Evolutionary conservation across 768 basidiomycete genomes (phyloP).

Genomic region (Rhizopogon vinicolor): DNA sequence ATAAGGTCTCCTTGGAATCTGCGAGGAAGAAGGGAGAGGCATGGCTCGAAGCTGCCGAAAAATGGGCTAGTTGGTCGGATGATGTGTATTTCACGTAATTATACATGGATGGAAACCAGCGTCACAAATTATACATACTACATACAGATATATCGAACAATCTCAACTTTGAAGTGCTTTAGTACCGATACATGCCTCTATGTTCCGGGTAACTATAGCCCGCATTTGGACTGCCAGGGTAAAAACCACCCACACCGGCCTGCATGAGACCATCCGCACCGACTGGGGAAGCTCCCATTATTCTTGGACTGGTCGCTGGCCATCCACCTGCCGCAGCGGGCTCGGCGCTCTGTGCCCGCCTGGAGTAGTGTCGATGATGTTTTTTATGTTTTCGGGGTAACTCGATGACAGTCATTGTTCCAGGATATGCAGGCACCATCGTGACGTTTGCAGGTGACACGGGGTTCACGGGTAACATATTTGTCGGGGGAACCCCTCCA

Average conservation of each 20-base stretch:
- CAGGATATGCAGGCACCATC: neutral
- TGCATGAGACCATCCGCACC: neutral
- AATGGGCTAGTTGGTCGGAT: slow-evolving; percentile 17
- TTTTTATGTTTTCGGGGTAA: slow-evolving; percentile 1
- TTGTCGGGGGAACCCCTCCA: neutral
- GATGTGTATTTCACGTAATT: slow-evolving; percentile 12
- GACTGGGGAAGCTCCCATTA: neutral
- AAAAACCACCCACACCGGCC: neutral
- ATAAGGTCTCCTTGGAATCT: slow-evolving; percentile 16
- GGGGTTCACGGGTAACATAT: neutral
- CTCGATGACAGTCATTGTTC: slow-evolving; percentile 5
- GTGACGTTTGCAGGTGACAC: neutral
- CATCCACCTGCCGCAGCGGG: neutral
- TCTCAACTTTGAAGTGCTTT: neutral
- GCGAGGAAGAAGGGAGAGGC: slow-evolving; percentile 15
- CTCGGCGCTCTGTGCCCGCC: slow-evolving; percentile 4
- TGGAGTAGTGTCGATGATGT: neutral
- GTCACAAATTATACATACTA: neutral
- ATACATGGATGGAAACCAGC: neutral
- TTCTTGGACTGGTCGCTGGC: neutral
- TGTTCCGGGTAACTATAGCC: neutral
- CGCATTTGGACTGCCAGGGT: neutral
- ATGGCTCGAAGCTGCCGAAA: slow-evolving; percentile 17
- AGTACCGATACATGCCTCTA: slow-evolving; percentile 1
- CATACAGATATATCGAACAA: neutral